A percentile compares a stretch with the other conserved stretches of the same genome.
These are phyloP conservation scores for Nitzschia putrida DNA, from an alignment of 108 stramenopile species.

Conservation along the genomic window DNA sequence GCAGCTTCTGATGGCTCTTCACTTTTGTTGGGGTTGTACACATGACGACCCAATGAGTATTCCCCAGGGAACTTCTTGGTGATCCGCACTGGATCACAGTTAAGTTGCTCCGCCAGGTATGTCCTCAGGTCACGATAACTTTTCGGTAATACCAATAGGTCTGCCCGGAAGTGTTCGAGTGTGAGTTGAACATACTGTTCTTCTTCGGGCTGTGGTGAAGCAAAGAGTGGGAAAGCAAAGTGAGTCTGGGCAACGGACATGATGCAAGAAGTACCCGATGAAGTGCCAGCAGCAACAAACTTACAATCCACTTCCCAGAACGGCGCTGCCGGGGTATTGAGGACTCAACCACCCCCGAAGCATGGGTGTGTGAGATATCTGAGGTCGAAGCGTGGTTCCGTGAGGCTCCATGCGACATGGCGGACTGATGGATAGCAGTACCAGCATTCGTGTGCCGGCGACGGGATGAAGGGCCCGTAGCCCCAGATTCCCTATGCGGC, in stretches of 20 bases:
- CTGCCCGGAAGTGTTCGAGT: conserved; percentile 90
- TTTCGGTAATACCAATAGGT: conserved; percentile 78
- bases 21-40: conserved; percentile 68
- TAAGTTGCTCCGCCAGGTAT: conserved; percentile 93
- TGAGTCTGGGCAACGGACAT: not conserved
- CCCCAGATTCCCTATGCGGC: no score
- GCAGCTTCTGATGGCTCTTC: conserved; percentile 44
- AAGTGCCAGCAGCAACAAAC: no score
- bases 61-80: conserved; percentile 97
- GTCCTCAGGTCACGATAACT: conserved; percentile 91
- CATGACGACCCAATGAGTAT: conserved; percentile 86
- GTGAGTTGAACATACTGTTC: conserved; percentile 90
- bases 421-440: no score
- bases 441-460: no score
- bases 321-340: no score
- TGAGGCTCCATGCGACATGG: no score
- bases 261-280: no score
- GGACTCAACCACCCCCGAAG: no score
- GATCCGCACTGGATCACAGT: conserved; percentile 97
- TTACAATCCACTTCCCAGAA: no score
- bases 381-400: no score
- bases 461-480: no score
- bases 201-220: conserved; percentile 65
- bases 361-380: no score
- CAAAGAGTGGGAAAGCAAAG: conserved; percentile 4